Evolutionary conservation across 2,329 filamentous ascomycete genomes (phyloP).

Genomic region (Nemania serpens): DNA sequence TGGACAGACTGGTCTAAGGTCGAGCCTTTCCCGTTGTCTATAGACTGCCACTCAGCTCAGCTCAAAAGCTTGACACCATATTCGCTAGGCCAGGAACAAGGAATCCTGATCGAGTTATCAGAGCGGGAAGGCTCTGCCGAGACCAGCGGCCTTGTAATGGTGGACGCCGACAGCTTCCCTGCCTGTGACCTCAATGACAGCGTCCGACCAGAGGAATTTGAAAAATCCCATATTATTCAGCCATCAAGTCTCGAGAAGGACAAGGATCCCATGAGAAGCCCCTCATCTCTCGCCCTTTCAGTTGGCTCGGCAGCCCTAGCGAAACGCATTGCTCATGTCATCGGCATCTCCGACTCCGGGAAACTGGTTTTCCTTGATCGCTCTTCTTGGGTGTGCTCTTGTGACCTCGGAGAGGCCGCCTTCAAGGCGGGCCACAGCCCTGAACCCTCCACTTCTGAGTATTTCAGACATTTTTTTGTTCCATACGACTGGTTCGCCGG

Average conservation of each 20-base stretch:
- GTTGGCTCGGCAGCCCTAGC: neutral
- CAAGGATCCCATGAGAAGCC: neutral
- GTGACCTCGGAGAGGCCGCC: neutral
- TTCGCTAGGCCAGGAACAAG: neutral
- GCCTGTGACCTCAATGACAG: neutral
- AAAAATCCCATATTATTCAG: neutral
- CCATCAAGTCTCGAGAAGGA: neutral
- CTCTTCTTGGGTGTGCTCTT: neutral
- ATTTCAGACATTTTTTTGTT: neutral
- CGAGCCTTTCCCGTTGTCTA: neutral
- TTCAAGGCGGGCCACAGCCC: neutral
- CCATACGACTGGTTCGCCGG: neutral
- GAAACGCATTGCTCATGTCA: neutral
- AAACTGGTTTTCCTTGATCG: neutral
- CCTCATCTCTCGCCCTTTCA: neutral
- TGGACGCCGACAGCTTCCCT: neutral
- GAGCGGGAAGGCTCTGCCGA: neutral
- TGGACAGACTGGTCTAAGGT: neutral
- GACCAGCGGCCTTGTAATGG: neutral
- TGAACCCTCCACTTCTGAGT: neutral
- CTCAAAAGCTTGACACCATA: slow-evolving; percentile 1
- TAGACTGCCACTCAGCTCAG: neutral
- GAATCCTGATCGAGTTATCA: neutral
- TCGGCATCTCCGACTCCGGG: neutral
- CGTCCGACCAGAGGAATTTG: neutral